These are phyloP conservation scores for Aspergillus sp. DNA, from an alignment of 2,329 filamentous ascomycete genomes.

Conservation along the genomic window DNA sequence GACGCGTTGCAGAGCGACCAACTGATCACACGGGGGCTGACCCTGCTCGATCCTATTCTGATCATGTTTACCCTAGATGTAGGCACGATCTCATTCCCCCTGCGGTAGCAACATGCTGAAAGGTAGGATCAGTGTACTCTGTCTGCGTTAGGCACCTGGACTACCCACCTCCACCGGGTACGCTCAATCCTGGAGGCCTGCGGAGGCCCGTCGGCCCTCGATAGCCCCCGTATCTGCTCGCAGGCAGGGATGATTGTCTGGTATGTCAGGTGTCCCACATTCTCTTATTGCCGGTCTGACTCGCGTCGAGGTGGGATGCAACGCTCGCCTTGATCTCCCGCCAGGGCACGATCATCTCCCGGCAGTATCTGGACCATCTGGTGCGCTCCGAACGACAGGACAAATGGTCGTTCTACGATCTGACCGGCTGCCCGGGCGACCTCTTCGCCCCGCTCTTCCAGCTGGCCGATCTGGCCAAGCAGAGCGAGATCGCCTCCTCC, in stretches of 20 bases:
- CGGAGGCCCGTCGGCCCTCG: conserved; percentile 12
- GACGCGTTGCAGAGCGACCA: conserved; percentile 10
- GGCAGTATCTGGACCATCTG: conserved; percentile 20
- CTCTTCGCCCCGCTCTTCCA: conserved; percentile 27
- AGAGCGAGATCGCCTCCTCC: conserved; percentile 24
- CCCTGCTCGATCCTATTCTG: conserved; percentile 27
- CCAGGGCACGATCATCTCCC: conserved; percentile 24
- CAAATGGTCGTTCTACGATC: conserved; percentile 30
- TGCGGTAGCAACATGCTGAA: too few relatives aligned
- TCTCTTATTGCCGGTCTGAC: background rate
- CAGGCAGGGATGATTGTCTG: conserved; percentile 33
- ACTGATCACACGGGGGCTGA: background rate
- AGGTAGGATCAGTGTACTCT: conserved; percentile 26
- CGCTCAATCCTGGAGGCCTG: conserved; percentile 24
- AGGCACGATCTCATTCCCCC: conserved; percentile 2
- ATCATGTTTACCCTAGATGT: conserved; percentile 36
- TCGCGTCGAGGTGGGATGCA: conserved; percentile 22
- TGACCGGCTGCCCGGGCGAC: conserved; percentile 33
- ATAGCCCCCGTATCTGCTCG: conserved; percentile 22
- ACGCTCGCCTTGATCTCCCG: conserved; percentile 34
- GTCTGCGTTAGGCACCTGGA: conserved; percentile 34
- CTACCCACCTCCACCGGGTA: conserved; percentile 23
- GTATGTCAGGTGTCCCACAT: conserved; percentile 12
- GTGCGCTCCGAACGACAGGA: conserved; percentile 18
- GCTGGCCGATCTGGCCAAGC: conserved; percentile 28